Conservation (phyloP, 371 early-diverging fungal species). For the Apophysomyces ossiformis region DNA sequence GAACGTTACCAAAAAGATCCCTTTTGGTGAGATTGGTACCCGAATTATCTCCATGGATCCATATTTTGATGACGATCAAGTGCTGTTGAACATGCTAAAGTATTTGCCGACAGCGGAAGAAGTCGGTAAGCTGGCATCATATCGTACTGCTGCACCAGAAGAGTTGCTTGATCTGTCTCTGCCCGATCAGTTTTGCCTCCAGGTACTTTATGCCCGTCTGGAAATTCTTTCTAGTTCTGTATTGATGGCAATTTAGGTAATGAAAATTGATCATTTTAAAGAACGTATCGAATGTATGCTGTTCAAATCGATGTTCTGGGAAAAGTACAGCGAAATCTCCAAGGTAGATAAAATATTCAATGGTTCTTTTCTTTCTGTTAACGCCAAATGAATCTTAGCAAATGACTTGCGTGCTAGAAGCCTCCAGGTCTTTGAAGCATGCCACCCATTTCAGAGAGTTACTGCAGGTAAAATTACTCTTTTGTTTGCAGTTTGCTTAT, state of each 20-base stretch:
- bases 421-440: conserved; percentile 43
- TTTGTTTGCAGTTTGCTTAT: not conserved
- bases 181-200: conserved; percentile 26
- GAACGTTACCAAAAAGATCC: conserved; percentile 65
- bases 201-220: conserved; percentile 5
- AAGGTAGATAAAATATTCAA: conserved; percentile 37
- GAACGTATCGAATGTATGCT: conserved; percentile 70
- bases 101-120: conserved; percentile 30
- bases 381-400: conserved; percentile 24
- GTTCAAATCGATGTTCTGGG: conserved; percentile 71
- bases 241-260: conserved; percentile 43
- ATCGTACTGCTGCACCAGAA: conserved; percentile 10
- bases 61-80: conserved; percentile 60
- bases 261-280: conserved; percentile 74
- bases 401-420: conserved; percentile 40
- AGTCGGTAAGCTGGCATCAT: conserved; percentile 19
- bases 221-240: not conserved
- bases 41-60: conserved; percentile 32
- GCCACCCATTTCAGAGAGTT: conserved; percentile 44
- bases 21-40: conserved; percentile 66
- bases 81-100: conserved; percentile 21
- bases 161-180: conserved; percentile 19
- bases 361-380: not conserved
- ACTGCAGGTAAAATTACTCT: conserved; percentile 36
- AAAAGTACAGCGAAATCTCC: conserved; percentile 63